phyloP scores from a whole-genome alignment of 441 rosid species.

The Adansonia rubrostipa region DNA sequence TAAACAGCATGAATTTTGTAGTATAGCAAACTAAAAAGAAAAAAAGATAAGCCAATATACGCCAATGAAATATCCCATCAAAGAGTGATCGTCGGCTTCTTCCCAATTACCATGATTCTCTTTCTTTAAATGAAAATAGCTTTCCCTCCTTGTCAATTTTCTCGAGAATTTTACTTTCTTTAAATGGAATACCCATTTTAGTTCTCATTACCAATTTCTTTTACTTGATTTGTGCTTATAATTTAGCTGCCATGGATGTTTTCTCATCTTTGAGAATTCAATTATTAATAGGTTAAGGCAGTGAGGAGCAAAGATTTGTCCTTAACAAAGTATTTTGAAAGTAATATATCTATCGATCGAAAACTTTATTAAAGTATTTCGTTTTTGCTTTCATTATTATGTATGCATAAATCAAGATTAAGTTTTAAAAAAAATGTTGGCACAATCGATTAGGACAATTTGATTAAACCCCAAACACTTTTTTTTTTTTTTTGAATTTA shows the following conservation, averaged over 20 bases:
- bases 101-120: neutral
- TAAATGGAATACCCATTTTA: slow-evolving; percentile 15
- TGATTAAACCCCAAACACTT: neutral
- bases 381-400: neutral
- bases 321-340: too few relatives aligned
- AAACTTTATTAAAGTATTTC: too few relatives aligned
- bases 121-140: neutral
- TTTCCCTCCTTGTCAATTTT: neutral
- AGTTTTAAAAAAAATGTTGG: neutral
- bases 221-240: neutral
- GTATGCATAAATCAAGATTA: neutral
- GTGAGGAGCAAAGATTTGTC: neutral
- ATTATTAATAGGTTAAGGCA: neutral
- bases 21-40: neutral
- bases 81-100: neutral
- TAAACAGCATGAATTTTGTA: slow-evolving; percentile 22
- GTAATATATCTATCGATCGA: too few relatives aligned
- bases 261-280: neutral
- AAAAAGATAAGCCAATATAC: neutral
- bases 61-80: slow-evolving; percentile 36
- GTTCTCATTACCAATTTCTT: neutral
- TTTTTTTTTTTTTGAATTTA: neutral
- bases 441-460: neutral
- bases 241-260: neutral
- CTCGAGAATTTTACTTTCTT: slow-evolving; percentile 9